These are phyloP conservation scores for Hericium alpestre DNA, from an alignment of 768 basidiomycete species.

Conservation along the genomic window DNA sequence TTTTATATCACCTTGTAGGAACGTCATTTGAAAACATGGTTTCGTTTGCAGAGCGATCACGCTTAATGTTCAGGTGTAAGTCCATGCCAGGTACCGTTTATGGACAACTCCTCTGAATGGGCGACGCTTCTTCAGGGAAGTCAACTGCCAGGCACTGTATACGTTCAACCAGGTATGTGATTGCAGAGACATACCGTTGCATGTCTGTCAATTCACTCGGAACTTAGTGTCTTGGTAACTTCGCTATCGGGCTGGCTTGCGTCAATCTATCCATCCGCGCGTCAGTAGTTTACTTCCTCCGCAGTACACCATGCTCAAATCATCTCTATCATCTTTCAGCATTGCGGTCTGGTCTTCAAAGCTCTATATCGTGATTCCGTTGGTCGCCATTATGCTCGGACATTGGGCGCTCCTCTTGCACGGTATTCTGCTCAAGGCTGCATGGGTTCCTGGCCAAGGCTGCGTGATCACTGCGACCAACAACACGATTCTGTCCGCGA, in stretches of 20 bases:
- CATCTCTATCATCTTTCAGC: conserved; percentile 14
- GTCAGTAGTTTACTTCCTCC: conserved; percentile 15
- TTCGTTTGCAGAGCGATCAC: conserved; percentile 22
- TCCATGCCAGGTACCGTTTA: not conserved
- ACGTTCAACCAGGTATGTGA: conserved; percentile 34
- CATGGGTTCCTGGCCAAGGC: conserved; percentile 38
- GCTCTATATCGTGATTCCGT: conserved; percentile 35
- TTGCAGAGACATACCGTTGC: no score
- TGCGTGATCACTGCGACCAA: conserved; percentile 53
- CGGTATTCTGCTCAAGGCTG: conserved; percentile 50
- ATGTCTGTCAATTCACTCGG: not conserved
- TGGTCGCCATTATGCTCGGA: conserved; percentile 50
- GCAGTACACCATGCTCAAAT: no score
- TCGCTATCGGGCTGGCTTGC: conserved; percentile 34
- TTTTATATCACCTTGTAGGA: not conserved
- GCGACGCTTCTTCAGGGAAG: conserved; percentile 15
- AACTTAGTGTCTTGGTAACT: conserved; percentile 31
- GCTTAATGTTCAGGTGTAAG: conserved; percentile 27
- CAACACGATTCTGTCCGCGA: conserved; percentile 53
- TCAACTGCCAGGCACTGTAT: conserved; percentile 38
- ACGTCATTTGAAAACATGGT: not conserved
- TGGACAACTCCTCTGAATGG: not conserved
- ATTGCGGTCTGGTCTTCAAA: conserved; percentile 62
- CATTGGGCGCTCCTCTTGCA: conserved; percentile 66
- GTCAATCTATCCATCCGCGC: conserved; percentile 38